phyloP scores from a whole-genome alignment of 2,329 filamentous ascomycete genomes.

The Monilinia vaccinii-corymbosi region DNA sequence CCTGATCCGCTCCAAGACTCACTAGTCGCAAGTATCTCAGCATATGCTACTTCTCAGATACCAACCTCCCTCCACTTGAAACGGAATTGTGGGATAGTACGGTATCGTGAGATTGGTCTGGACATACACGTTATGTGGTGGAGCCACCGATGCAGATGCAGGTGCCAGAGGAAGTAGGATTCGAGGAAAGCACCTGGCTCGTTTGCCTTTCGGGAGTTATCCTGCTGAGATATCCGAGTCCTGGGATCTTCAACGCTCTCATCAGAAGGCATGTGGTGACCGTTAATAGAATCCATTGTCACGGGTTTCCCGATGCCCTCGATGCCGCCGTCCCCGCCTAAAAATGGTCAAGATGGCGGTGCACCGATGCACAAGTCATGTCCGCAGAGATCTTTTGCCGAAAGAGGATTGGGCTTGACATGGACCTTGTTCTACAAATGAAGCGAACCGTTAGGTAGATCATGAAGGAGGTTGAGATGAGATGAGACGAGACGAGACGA shows the following conservation, averaged over 20 bases:
- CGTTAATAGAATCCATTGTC: background rate
- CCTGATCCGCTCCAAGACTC: too few relatives aligned
- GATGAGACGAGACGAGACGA: too few relatives aligned
- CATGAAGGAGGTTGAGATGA: too few relatives aligned
- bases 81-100: background rate
- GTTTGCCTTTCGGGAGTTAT: background rate
- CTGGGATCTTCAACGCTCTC: background rate
- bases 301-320: slow-evolving; percentile 5
- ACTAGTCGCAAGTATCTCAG: background rate
- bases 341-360: slow-evolving; percentile 3
- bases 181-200: background rate
- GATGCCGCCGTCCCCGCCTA: slow-evolving; percentile 2
- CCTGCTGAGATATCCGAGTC: background rate
- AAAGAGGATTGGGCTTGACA: background rate
- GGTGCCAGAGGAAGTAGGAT: background rate
- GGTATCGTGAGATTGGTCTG: background rate
- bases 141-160: background rate
- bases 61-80: background rate
- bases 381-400: background rate
- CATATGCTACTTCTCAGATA: background rate
- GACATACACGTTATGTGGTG: too few relatives aligned
- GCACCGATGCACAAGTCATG: slow-evolving; percentile 2
- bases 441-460: too few relatives aligned
- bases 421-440: too few relatives aligned
- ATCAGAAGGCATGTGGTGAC: background rate